These are phyloP conservation scores for Solanum bukasovii DNA, from an alignment of 257 asterid species.

Conservation along the genomic window DNA sequence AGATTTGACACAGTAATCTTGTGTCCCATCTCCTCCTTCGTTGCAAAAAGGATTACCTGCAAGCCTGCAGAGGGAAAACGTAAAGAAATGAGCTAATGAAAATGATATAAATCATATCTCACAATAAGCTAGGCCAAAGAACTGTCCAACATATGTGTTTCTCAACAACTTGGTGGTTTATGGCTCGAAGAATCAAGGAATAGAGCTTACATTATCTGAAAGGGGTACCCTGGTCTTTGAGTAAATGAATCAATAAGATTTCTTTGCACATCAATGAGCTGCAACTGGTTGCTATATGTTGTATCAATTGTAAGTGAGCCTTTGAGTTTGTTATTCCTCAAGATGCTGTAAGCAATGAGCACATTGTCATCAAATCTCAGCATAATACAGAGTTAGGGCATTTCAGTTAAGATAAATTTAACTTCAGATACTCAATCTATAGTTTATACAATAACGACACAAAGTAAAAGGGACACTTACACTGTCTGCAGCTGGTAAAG, in stretches of 20 bases:
- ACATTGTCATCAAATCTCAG: not conserved
- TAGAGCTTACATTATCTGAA: slow-evolving; percentile 37
- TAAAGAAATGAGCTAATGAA: not conserved
- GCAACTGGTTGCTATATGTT: slow-evolving; percentile 7
- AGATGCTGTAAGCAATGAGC: slow-evolving; percentile 19
- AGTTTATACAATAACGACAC: not conserved
- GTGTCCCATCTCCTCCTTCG: slow-evolving; percentile 12
- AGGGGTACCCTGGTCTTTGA: slow-evolving; percentile 13
- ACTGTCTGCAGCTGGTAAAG: slow-evolving; percentile 63
- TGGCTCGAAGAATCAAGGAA: not conserved
- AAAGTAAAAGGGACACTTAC: slow-evolving; percentile 25
- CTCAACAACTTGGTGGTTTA: not conserved
- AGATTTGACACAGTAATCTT: slow-evolving; percentile 32
- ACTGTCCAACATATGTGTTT: not conserved
- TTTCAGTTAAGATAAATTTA: not conserved
- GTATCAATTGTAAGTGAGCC: slow-evolving; percentile 9
- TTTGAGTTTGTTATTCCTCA: slow-evolving; percentile 28
- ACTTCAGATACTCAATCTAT: not conserved
- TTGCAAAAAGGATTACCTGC: slow-evolving; percentile 46
- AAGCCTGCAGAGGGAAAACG: slow-evolving; percentile 36
- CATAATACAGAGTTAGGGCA: not conserved
- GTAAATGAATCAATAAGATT: slow-evolving; percentile 38
- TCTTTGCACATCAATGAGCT: slow-evolving; percentile 10
- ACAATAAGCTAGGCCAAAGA: not conserved
- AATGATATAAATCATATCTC: not conserved